phyloP scores from a whole-genome alignment of 148 eudicot species.

The Chenopodium berlandieri region DNA sequence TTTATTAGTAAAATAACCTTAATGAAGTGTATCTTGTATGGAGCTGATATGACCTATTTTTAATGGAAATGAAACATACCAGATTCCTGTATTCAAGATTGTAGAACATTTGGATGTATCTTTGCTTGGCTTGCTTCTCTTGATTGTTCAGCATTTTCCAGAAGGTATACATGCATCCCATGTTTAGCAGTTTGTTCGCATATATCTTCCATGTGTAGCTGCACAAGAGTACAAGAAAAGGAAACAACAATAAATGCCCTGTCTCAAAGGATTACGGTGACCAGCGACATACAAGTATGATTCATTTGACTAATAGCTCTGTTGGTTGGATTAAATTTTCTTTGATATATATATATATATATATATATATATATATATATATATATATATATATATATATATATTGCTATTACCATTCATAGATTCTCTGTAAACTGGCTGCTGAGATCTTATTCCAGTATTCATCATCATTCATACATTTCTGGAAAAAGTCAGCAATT shows the following conservation, averaged over 20 bases:
- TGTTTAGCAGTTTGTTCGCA: slow-evolving; percentile 85
- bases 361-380: too few species aligned
- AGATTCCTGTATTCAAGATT: slow-evolving; percentile 71
- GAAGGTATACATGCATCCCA: slow-evolving; percentile 73
- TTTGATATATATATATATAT: neutral
- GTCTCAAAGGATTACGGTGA: neutral
- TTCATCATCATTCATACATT: slow-evolving; percentile 58
- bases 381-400: neutral
- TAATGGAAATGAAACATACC: slow-evolving; percentile 33
- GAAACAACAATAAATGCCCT: neutral
- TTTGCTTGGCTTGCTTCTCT: slow-evolving; percentile 80
- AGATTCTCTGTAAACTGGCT: slow-evolving; percentile 65
- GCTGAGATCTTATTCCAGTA: slow-evolving; percentile 62
- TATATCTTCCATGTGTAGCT: slow-evolving; percentile 99
- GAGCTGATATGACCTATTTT: neutral
- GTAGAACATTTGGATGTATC: slow-evolving; percentile 81
- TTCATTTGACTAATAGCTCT: neutral
- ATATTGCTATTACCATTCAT: slow-evolving; percentile 62
- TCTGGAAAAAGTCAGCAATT: slow-evolving; percentile 79
- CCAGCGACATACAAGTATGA: neutral
- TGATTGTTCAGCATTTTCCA: slow-evolving; percentile 72
- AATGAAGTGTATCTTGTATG: slow-evolving; percentile 11
- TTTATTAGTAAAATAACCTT: slow-evolving; percentile 9
- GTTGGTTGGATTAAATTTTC: neutral
- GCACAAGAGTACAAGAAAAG: slow-evolving; percentile 23